phyloP scores from a whole-genome alignment of 164 flowering plant genomes.

The Vitis riparia region DNA sequence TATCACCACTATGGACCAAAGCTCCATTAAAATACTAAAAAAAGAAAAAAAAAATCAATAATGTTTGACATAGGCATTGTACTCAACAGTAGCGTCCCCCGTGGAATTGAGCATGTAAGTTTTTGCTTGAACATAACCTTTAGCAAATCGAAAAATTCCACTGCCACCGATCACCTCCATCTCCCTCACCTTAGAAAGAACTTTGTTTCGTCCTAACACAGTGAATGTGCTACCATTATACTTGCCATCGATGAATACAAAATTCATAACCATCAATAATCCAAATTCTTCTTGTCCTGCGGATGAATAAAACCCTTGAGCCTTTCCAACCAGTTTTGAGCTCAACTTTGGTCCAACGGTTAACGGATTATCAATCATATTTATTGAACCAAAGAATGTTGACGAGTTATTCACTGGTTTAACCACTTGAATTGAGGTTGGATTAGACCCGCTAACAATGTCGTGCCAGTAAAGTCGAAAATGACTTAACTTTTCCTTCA shows the following conservation, averaged over 20 bases:
- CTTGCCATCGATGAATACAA: constrained; percentile 30
- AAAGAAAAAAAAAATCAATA: too few relatives aligned
- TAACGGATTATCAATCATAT: constrained; percentile 35
- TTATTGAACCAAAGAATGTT: constrained; percentile 15
- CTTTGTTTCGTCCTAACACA: constrained; percentile 29
- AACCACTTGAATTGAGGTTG: too few relatives aligned
- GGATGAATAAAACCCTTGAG: constrained; percentile 36
- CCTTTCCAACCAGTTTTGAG: constrained; percentile 30
- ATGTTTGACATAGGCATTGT: constrained; percentile 15
- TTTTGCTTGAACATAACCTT: constrained; percentile 2
- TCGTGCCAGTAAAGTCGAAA: constrained; percentile 20
- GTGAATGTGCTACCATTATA: constrained; percentile 37
- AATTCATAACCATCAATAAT: constrained; percentile 37
- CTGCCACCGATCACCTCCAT: constrained; percentile 41
- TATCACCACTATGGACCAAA: too few relatives aligned
- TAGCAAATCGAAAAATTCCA: constrained; percentile 26
- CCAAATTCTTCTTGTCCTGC: constrained; percentile 23
- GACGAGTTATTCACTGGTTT: too few relatives aligned
- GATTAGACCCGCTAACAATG: background rate
- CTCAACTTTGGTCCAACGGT: constrained; percentile 26
- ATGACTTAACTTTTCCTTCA: constrained; percentile 15
- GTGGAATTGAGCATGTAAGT: background rate
- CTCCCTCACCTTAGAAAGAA: constrained; percentile 25
- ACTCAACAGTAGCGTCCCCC: constrained; percentile 16
- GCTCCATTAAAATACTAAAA: too few relatives aligned